A percentile compares a stretch with the other conserved stretches of the same genome.
phyloP scores from a whole-genome alignment of 371 early-diverging fungal genomes.

The Syncephalastrum monosporum region DNA sequence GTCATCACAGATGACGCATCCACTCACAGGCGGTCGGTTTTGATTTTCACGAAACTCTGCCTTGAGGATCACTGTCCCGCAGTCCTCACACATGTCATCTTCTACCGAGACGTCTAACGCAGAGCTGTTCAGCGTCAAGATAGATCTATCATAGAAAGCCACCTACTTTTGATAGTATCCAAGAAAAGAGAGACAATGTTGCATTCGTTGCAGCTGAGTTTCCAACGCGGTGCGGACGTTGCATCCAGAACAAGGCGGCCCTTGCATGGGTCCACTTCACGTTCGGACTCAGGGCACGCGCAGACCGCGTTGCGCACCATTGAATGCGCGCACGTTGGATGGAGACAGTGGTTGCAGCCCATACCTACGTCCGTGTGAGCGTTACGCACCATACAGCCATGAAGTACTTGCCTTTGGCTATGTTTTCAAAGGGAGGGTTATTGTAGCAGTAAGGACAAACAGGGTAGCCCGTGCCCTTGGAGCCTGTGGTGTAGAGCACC shows the following conservation, averaged over 20 bases:
- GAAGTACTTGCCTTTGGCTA: slow-evolving; percentile 27
- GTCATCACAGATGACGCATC: slow-evolving; percentile 52
- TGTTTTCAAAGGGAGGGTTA: slow-evolving; percentile 53
- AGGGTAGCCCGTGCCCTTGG: slow-evolving; percentile 52
- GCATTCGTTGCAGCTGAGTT: slow-evolving; percentile 52
- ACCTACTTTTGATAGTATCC: slow-evolving; percentile 43
- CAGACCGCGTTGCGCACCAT: slow-evolving; percentile 46
- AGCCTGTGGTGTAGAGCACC: slow-evolving; percentile 51
- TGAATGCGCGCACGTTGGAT: slow-evolving; percentile 50
- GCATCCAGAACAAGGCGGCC: slow-evolving; percentile 52
- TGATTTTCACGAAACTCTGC: slow-evolving; percentile 52
- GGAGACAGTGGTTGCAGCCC: slow-evolving; percentile 56
- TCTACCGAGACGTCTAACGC: slow-evolving; percentile 32
- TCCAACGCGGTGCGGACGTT: slow-evolving; percentile 56
- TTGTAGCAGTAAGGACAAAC: slow-evolving; percentile 59
- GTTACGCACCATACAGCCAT: too few species aligned
- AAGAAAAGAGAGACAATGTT: slow-evolving; percentile 47
- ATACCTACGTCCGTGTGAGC: slow-evolving; percentile 17
- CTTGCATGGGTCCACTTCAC: slow-evolving; percentile 31
- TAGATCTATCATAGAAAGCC: background rate
- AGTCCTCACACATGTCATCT: slow-evolving; percentile 38
- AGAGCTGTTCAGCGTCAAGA: background rate
- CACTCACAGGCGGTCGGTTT: slow-evolving; percentile 31
- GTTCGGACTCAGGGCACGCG: slow-evolving; percentile 46
- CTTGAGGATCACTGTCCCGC: slow-evolving; percentile 37